phyloP scores from a whole-genome alignment of 1,284 basidiomycete genomes.

The Tetrapyrgos nigripes region DNA sequence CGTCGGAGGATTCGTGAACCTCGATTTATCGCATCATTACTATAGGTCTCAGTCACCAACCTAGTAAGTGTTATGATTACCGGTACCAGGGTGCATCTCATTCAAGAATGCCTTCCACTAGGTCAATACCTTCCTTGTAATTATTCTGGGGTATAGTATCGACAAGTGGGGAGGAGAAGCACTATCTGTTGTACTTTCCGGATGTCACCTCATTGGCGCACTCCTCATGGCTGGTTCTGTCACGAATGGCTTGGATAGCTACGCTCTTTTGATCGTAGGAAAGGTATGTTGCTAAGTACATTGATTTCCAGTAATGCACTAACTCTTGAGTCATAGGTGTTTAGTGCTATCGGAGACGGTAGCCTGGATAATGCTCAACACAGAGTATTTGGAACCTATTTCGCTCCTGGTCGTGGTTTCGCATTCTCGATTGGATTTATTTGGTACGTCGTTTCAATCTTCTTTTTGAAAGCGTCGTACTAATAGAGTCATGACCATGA shows the following conservation, averaged over 20 bases:
- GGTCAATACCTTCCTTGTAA: slow-evolving; percentile 52
- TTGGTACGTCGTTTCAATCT: background rate
- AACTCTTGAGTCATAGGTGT: slow-evolving; percentile 23
- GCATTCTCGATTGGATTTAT: slow-evolving; percentile 46
- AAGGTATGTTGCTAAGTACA: slow-evolving; percentile 25
- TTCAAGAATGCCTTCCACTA: slow-evolving; percentile 14
- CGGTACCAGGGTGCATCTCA: background rate
- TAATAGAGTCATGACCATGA: slow-evolving; percentile 24
- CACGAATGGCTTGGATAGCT: slow-evolving; percentile 48
- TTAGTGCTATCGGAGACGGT: slow-evolving; percentile 51
- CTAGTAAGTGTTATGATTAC: slow-evolving; percentile 33
- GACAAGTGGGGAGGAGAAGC: slow-evolving; percentile 50
- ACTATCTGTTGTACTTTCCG: slow-evolving; percentile 40
- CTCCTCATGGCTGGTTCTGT: slow-evolving; percentile 46
- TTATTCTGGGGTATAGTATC: slow-evolving; percentile 48
- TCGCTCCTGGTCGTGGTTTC: slow-evolving; percentile 48
- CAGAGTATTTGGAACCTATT: slow-evolving; percentile 53
- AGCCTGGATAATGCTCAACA: slow-evolving; percentile 54
- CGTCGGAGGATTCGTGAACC: background rate
- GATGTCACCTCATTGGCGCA: slow-evolving; percentile 8
- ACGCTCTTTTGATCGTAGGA: slow-evolving; percentile 46
- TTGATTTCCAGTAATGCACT: no score
- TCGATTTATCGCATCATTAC: background rate
- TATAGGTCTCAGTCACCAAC: slow-evolving; percentile 45
- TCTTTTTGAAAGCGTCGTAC: slow-evolving; percentile 8